Base-by-base conservation (phyloP, 129 eudicot genomes). In the Dittrichia graveolens region DNA sequence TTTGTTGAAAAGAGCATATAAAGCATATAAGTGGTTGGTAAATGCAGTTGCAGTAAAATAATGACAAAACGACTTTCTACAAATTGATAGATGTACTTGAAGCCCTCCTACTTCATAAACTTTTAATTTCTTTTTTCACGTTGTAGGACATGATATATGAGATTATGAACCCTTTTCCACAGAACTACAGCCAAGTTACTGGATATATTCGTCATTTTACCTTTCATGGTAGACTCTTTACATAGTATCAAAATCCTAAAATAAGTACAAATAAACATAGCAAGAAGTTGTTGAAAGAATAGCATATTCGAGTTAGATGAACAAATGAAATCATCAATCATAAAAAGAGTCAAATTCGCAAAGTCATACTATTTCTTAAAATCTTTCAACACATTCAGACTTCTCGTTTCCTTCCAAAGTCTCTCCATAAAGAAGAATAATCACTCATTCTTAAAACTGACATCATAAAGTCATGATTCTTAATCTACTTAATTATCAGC, bases 381-480 rank as follows among this genome's bases (percentile, higher is more conserved):
- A 50, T 5, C 37, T 34, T 68, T 14, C 73, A 49, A 7, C 14
- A 45, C 57, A 12, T 35, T 4, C 35, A 4, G 7, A 65, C n/a
- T 46, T 65, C 7, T 34, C n/a, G 19, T 15, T 31, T 67, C 72
- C 34, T 67, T 37, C 60, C 35, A 48, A 49, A 67, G 35, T 48
- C 61, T 31, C 47, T 40, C 42, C 11, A 45, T 34, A 10, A 24
- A 6, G 10, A 65, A 44, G 46, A 12, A 46, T 31, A 66, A 66
- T 66, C 57, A 46, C 56, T 47, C 56, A 7, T 18, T 44, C 4
- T 43, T 45, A 16, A 31, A 47, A 45, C 38, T 43, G 31, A 24
- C 2, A 2, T 24, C 31, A 24, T 24, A 24, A 24, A 24, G 31
- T 24, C 31, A 24, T 24, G 31, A 24, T 24, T 10, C 13, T 42